Evolutionary conservation across 2,329 filamentous ascomycete genomes (phyloP), one percentile per base, ranked within the genome.

Genomic region (Pseudocercospora musae): DNA sequence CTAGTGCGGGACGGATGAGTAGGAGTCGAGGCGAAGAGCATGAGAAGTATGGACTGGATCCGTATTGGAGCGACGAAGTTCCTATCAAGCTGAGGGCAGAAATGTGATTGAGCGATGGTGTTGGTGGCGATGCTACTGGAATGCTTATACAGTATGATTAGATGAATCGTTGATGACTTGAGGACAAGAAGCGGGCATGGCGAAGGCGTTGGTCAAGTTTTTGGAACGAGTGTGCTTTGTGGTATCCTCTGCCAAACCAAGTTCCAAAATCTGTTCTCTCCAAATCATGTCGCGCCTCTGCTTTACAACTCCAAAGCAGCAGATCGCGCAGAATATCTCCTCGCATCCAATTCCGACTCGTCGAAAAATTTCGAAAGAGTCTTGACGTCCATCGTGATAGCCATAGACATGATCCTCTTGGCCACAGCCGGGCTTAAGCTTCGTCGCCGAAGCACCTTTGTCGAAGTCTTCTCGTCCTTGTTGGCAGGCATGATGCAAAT

Each of bases 1-100:
- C 73, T n/a, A 70, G 65, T 57, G 64, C 61, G n/a, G 73, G 73
- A 2, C 60, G 75, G 23, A 75, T 77, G 71, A 67, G 60, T 27
- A 69, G 68, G 68, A 71, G 67, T 59, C 52, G 67, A 5, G 70
- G 59, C 1, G 57, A 62, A n/a, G 71, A 74, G 56, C 69, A 73
- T 65, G 72, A 73, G 10, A 62, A 64, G 59, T 65, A 68, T 50
- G 63, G 59, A 33, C 53, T 58, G 52, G 62, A 61, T 60, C 58
- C 64, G 13, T 68, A 68, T 46, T 53, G 52, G 48, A 31, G 37
- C 15, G 18, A 20, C 5, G 40, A 44, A 15, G 2, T n/a, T n/a
- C 6, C 40, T 9, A 2, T 44, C 40, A 44, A 44, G 5, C 40
- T 44, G 18, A 44, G 4, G n/a, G 18, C n/a, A 46, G 5, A 46